Base-by-base conservation (phyloP, 2,329 filamentous ascomycete species). In the Sarocladium brachiariae region DNA sequence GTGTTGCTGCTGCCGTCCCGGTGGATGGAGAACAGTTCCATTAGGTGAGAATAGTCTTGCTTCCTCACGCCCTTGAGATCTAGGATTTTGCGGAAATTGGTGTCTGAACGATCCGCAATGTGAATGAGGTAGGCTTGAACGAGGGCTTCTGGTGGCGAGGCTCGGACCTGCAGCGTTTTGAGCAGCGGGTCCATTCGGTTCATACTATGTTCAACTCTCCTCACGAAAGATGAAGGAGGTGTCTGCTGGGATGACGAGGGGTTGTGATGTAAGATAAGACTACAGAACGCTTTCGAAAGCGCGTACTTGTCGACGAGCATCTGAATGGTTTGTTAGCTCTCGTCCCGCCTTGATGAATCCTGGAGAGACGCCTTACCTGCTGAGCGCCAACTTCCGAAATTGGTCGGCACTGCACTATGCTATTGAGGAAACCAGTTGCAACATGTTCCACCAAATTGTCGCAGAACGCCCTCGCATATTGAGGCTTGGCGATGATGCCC, bases 81-180 rank as follows among this genome's bases (percentile, higher is more conserved):
- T 41, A 99, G 81, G 53, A 99, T 87, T 70, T 96, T 97, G 63
- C 84, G 84, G 78, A 99, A 99, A 70, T 99, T 99, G 61, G 82
- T 80, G 64, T 97, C 93, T 56, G 87, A 95, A 51, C 87, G 84
- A 73, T 99, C 93, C 57, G 83, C 90, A 57, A 99, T 93, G 70
- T 97, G 93, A 66, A 97, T 95, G 30, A 99, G 83, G 65, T 99
- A 99, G 30, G 93, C 93, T 70, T 97, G 92, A 0, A 99, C 91
- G 3, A 99, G 80, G 2, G 89, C 92, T 72, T 99, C 93, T 0
- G 92, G 87, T 0, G 93, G 93, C 4, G 87, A 88, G 2, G 91
- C 83, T 24, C 89, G 89, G 45, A 99, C 92, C 74, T 99, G 93
- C 2, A 99, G 80, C 2, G 93, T 97, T 70, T 99, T 99, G 59